Base-by-base conservation (phyloP, 1,284 basidiomycete species). In the Hymenochaete sp. region DNA sequence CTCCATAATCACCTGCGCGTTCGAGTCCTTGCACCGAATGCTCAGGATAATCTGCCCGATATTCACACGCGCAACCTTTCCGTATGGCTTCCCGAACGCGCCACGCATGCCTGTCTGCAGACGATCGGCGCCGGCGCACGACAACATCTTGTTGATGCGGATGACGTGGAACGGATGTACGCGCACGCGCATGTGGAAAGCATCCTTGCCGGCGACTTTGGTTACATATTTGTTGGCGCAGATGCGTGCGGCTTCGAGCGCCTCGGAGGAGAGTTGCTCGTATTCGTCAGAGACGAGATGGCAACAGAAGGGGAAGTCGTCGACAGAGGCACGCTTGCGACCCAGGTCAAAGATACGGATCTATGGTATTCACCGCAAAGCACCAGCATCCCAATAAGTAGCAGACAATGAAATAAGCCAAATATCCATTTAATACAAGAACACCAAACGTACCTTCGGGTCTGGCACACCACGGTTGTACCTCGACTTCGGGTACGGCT, bases 101-200 rank as follows among this genome's bases (percentile, higher is more conserved):
- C 95, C 95, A 73, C 95, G 91, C 95, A 98, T 98, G 71, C 95
- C 95, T 50, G 95, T 96, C 70, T 98, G 93, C 57, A 93, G 82
- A 69, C 86, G 76, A 93, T 98, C 95, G 60, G 95, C 93, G 64
- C 95, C 95, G 59, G 95, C 95, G 67, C 95, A 97, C 52, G 87
- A 91, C 77, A 98, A 90, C 90, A 97, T 98, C 84, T 98, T 98
- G 89, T 98, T 97, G 85, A 97, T 98, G 58, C 95, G 89, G 70
- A 98, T 72, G 58, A 98, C 91, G 68, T 98, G 95, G 91, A 88
- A 97, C 52, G 95, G 95, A 74, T 98, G 95, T 48, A 92, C 92
- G 55, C 93, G 88, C 57, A 98, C 92, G 60, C 95, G 82, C 66
- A 98, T 67, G 70, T 98, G 95, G 93, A 98, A 98, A 16, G 93